These are phyloP conservation scores for Euryodendron excelsum DNA, from an alignment of 148 eudicot species.

Conservation along the genomic window DNA sequence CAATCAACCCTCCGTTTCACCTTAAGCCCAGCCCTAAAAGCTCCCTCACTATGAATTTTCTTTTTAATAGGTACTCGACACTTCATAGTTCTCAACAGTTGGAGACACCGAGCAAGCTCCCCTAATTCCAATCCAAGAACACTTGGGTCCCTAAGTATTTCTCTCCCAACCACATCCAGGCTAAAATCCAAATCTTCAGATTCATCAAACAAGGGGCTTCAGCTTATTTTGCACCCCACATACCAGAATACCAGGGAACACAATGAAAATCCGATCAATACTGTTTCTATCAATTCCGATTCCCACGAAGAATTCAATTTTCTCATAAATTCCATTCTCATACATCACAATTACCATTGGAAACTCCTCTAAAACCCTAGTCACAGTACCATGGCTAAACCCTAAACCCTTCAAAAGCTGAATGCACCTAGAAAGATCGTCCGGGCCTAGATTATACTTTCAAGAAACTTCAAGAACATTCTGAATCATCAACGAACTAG, in stretches of 20 bases:
- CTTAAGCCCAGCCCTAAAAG: conserved; percentile 66
- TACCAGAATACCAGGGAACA: conserved; percentile 50
- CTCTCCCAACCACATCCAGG: conserved; percentile 35
- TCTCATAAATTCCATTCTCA: conserved; percentile 41
- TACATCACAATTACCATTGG: conserved; percentile 49
- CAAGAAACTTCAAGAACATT: conserved; percentile 56
- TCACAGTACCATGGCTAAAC: conserved; percentile 51
- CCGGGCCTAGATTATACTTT: conserved; percentile 45
- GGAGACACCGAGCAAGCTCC: conserved; percentile 60
- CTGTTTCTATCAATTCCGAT: conserved; percentile 38
- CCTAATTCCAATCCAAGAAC: conserved; percentile 68
- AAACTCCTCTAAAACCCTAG: conserved; percentile 58
- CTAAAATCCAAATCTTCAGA: conserved; percentile 58
- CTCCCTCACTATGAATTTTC: conserved; percentile 54
- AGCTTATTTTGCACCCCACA: conserved; percentile 57
- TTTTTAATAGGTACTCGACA: conserved; percentile 57
- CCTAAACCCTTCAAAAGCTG: conserved; percentile 54
- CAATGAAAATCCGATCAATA: conserved; percentile 33
- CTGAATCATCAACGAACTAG: conserved; percentile 21
- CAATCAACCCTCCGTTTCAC: conserved; percentile 64
- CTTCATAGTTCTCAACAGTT: conserved; percentile 56
- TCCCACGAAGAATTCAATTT: conserved; percentile 44
- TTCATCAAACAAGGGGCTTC: conserved; percentile 66
- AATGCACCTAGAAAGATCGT: conserved; percentile 39
- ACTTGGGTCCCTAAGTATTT: conserved; percentile 63